Evolutionary conservation across 2,329 filamentous ascomycete genomes (phyloP).

Genomic region (Byssochlamys sp.): DNA sequence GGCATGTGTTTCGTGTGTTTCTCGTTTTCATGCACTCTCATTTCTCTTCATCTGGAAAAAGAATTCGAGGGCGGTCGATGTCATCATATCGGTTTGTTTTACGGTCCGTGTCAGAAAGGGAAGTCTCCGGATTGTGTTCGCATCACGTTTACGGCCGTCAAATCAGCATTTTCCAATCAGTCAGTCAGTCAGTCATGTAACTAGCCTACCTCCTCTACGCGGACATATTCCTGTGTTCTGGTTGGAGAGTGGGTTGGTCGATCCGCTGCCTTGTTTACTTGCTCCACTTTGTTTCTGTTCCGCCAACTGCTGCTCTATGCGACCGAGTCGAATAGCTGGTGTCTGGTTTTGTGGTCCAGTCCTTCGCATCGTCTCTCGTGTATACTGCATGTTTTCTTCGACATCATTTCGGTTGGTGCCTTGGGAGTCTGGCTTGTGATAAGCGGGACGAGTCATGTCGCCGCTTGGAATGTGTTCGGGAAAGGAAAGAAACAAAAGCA

Average conservation of each 20-base stretch:
- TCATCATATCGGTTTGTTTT: constrained; percentile 8
- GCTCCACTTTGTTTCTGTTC: not conserved
- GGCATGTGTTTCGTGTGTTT: constrained; percentile 23
- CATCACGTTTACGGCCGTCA: constrained; percentile 2
- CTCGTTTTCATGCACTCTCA: constrained; percentile 8
- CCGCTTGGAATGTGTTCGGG: not conserved
- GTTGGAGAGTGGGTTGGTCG: not conserved
- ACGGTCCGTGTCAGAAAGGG: constrained; percentile 6
- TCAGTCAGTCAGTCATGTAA: constrained; percentile 1
- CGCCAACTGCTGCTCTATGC: not conserved
- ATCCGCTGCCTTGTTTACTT: not conserved
- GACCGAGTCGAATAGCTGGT: too few relatives aligned
- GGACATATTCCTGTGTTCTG: constrained; percentile 1
- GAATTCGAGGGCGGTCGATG: constrained; percentile 15
- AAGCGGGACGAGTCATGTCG: not conserved
- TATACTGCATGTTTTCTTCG: not conserved
- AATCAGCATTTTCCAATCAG: constrained; percentile 1
- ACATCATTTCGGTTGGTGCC: not conserved
- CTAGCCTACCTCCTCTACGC: constrained; percentile 1
- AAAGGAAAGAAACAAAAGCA: not conserved
- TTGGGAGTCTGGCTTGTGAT: not conserved
- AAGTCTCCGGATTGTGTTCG: constrained; percentile 7
- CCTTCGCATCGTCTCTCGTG: not conserved
- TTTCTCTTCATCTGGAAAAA: constrained; percentile 18
- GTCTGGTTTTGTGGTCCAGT: not conserved